Conservation (phyloP, 2,329 filamentous ascomycete genomes). For the Aspergillus hiratsukae region DNA sequence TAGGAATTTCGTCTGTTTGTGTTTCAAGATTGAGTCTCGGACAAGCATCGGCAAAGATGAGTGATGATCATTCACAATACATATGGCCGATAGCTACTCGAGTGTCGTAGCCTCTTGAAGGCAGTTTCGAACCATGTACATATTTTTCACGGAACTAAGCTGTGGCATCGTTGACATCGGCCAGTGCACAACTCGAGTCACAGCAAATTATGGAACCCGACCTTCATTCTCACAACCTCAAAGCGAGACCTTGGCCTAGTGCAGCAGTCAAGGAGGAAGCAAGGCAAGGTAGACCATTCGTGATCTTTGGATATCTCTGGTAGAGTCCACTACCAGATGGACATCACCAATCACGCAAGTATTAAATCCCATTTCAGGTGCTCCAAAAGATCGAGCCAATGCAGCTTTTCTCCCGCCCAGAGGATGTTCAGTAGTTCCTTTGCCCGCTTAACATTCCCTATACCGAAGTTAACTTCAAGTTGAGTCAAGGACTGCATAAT, state of each 20-base stretch:
- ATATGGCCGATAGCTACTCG: not conserved
- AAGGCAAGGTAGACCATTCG: not conserved
- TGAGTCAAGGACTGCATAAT: conserved; percentile 24
- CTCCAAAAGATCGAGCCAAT: conserved; percentile 32
- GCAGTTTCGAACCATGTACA: not conserved
- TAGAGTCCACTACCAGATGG: too few species aligned
- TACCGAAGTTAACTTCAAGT: conserved; percentile 32
- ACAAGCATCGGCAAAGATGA: not conserved
- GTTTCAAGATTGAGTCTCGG: not conserved
- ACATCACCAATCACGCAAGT: conserved; percentile 23
- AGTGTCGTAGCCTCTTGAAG: not conserved
- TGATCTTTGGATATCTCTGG: not conserved
- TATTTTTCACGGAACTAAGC: not conserved
- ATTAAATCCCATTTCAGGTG: conserved; percentile 30
- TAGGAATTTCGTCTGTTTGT: too few species aligned
- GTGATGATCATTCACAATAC: not conserved
- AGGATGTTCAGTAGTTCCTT: conserved; percentile 27
- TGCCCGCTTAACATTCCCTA: conserved; percentile 31
- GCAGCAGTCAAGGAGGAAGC: not conserved
- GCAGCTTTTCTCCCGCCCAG: conserved; percentile 20
- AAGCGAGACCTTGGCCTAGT: not conserved
- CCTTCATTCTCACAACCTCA: not conserved
- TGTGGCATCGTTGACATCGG: not conserved
- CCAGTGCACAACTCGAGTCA: too few species aligned
- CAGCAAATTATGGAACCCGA: not conserved